Evolutionary conservation across 257 asterid genomes (phyloP), one percentile per base, ranked within the genome.

Genomic region (Solanum piurae): DNA sequence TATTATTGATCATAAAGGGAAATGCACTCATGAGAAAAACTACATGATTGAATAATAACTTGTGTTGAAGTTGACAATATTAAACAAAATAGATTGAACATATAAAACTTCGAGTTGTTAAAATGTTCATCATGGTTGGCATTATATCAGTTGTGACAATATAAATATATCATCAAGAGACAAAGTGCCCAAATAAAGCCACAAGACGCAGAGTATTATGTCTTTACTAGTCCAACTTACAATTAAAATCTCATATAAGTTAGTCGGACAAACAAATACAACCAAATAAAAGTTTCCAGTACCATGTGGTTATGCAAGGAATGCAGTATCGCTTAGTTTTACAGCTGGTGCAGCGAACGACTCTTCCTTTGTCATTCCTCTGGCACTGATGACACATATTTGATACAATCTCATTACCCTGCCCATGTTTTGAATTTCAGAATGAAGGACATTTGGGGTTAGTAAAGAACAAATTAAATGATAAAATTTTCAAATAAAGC

Each of bases 341-440:
- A 88, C 99, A 96, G n/a, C 72, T 86, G 88, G 92, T 91, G 90
- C 99, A 96, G 23, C 93, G 91, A 87, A 95, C 95, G 73, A 95
- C 98, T 87, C 90, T 86, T 89, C 98, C 98, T 89, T 95, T 96
- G 86, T 94, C 98, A 72, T 93, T 95, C 92, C 97, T 93, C 93
- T 93, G 93, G 92, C 98, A 96, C 91, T 96, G 99, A 89, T 96
- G 99, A 75, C 99, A 96, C 92, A 89, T 93, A 88, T 86, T 94
- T 37, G 93, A 90, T 58, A 72, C 89, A 66, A 76, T 33, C 85
- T 62, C 87, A 79, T 83, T 90, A 88, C 91, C 94, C 98, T 96
- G 87, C 36, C 64, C 92, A 83, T 87, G 27, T 46, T 42, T 86
- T 82, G 86, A 83, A 76, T 42, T 68, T 58, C 31, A 55, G 89